Percentiles rank a stretch among this genome's conserved stretches.
These are phyloP conservation scores for Chimonanthus salicifolius DNA, from an alignment of 164 flowering plant species.

Conservation along the genomic window DNA sequence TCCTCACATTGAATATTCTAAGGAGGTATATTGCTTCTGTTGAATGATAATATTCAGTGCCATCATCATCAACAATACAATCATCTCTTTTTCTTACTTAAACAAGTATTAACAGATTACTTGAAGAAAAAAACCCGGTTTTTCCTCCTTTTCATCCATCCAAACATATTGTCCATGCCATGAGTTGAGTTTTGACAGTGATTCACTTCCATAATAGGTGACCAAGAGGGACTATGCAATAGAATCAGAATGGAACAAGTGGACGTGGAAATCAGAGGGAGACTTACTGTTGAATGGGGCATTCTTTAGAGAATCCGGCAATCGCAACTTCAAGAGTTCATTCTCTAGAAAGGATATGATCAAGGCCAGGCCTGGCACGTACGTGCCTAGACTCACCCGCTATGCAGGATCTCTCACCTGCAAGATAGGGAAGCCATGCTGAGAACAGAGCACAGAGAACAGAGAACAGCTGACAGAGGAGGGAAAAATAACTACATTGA, in stretches of 20 bases:
- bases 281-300: constrained; percentile 72
- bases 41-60: neutral
- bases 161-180: neutral
- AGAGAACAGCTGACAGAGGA: neutral
- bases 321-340: neutral
- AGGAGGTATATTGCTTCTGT: constrained; percentile 40
- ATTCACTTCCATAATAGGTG: constrained; percentile 28
- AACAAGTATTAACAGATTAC: neutral
- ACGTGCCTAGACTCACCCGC: constrained; percentile 29
- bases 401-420: constrained; percentile 40
- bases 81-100: neutral
- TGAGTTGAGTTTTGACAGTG: neutral
- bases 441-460: neutral
- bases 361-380: constrained; percentile 28
- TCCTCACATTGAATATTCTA: constrained; percentile 33
- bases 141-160: neutral
- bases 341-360: constrained; percentile 25
- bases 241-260: constrained; percentile 37
- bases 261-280: constrained; percentile 75
- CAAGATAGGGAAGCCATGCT: neutral
- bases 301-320: constrained; percentile 47
- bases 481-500: neutral
- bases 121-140: neutral
- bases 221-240: constrained; percentile 64
- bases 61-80: neutral